Base-by-base conservation (phyloP, 2,329 filamentous ascomycete species). In the Aspergillus sp. region DNA sequence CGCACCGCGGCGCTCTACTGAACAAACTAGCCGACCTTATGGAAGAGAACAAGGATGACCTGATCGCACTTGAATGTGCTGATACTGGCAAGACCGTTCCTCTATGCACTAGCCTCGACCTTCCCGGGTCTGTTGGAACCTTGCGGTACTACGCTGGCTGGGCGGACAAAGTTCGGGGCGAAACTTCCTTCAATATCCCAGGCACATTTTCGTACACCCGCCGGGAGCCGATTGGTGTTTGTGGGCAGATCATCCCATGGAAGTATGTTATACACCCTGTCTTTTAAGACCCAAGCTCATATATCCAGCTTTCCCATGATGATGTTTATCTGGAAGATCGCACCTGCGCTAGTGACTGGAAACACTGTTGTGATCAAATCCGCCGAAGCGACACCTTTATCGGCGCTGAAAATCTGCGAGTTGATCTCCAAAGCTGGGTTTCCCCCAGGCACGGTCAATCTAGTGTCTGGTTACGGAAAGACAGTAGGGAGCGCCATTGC, bases 141-240 rank as follows among this genome's bases (percentile, higher is more conserved):
- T 75, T 96, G 68, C 85, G 90, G 76, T 96, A 91, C 80, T 91
- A 91, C 67, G 90, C 83, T 71, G 90, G 90, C 57, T 93, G 89
- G 88, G 88, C 90, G 67, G 89, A 93, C 81, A 93, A 95, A 86
- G 88, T 93, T 64, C 81, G 88, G 77, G 90, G 90, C 76, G 90
- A 90, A 81, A 89, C 90, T 58, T 84, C 91, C 61, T 88, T 93
- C 66, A 87, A 89, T 64, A 77, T 81, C 66, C 82, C 83, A 51
- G 87, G 89, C 59, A 88, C 85, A 74, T 89, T 93, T 80, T 86
- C 88, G 80, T 93, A 92, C 80, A 90, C 88, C 64, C 80, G 81
- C 70, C 83, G 85, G 64, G 89, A 93, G 82, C 88, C 90, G 12
- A 80, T 89, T 60, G 87, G 88, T 74, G 87, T 90, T 62, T 91